Conservation (phyloP, 2,329 filamentous ascomycete species). For the Aotearoamyces nothofagi region DNA sequence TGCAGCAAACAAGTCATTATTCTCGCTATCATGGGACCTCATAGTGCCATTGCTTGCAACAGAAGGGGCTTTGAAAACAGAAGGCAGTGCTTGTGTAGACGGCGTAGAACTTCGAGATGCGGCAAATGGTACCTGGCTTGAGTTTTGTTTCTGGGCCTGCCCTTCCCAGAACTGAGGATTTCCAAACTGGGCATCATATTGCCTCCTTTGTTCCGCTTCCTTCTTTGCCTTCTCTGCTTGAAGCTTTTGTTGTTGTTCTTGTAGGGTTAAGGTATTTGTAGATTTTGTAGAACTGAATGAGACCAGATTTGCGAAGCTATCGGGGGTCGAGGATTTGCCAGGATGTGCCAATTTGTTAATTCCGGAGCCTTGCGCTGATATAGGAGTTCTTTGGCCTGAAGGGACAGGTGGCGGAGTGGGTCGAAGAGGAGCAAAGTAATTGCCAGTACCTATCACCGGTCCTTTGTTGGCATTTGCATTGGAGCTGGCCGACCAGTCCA, state of each 20-base stretch:
- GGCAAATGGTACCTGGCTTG: constrained; percentile 27
- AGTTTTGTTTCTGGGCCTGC: constrained; percentile 37
- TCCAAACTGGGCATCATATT: constrained; percentile 65
- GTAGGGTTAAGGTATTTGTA: constrained; percentile 58
- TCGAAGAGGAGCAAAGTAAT: constrained; percentile 33
- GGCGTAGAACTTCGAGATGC: constrained; percentile 32
- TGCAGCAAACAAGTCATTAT: constrained; percentile 51
- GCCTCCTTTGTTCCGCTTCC: constrained; percentile 56
- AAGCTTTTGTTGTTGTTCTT: constrained; percentile 59
- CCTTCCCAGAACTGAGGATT: constrained; percentile 63
- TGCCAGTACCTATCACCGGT: constrained; percentile 26
- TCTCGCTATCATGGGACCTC: constrained; percentile 21
- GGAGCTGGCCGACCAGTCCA: constrained; percentile 37
- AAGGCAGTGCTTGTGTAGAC: constrained; percentile 18
- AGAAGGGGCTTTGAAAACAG: constrained; percentile 14
- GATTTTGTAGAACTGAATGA: constrained; percentile 33
- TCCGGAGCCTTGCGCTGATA: constrained; percentile 33
- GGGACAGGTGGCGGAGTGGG: constrained; percentile 28
- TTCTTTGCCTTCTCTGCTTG: constrained; percentile 53
- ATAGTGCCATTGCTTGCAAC: constrained; percentile 16
- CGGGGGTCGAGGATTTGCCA: constrained; percentile 31
- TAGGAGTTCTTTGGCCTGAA: constrained; percentile 25
- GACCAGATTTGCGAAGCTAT: constrained; percentile 68
- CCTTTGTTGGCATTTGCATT: constrained; percentile 24
- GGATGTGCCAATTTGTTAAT: constrained; percentile 15